Evolutionary conservation across 257 asterid genomes (phyloP).

Genomic region (Leptodermis oblonga): DNA sequence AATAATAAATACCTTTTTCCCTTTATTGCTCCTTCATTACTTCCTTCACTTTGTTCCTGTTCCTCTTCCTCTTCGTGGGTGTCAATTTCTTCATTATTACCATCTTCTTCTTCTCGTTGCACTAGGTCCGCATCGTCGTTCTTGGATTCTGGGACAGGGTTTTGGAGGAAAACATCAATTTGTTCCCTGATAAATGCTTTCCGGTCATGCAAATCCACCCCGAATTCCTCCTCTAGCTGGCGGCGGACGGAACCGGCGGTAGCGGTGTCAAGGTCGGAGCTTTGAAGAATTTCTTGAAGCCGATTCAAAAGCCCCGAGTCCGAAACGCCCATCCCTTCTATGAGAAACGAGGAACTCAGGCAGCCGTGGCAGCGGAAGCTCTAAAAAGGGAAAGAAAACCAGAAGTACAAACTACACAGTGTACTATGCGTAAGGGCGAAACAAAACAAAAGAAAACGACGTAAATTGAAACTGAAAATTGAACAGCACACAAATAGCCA

Average conservation of each 20-base stretch:
- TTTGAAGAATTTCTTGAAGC: constrained; percentile 31
- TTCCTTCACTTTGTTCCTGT: constrained; percentile 8
- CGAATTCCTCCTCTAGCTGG: constrained; percentile 40
- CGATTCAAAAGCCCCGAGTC: constrained; percentile 36
- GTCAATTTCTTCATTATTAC: constrained; percentile 7
- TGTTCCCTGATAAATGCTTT: constrained; percentile 36
- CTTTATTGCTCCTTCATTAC: constrained; percentile 17
- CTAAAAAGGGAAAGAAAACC: neutral
- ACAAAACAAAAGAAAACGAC: neutral
- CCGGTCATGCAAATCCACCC: constrained; percentile 30
- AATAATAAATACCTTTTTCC: constrained; percentile 18
- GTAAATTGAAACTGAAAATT: constrained; percentile 1
- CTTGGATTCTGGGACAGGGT: constrained; percentile 9
- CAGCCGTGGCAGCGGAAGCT: neutral
- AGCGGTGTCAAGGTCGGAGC: constrained; percentile 37
- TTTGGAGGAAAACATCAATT: constrained; percentile 28
- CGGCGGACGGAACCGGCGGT: constrained; percentile 39
- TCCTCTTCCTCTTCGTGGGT: constrained; percentile 17
- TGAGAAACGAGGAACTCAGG: neutral
- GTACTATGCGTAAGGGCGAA: constrained; percentile 5
- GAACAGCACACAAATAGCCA: neutral
- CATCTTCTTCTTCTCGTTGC: constrained; percentile 11
- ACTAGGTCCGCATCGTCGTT: constrained; percentile 12
- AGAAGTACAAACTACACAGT: neutral
- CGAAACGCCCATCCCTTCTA: constrained; percentile 30